phyloP scores from a whole-genome alignment of 2,329 filamentous ascomycete species.

The Neoascochyta sp. region DNA sequence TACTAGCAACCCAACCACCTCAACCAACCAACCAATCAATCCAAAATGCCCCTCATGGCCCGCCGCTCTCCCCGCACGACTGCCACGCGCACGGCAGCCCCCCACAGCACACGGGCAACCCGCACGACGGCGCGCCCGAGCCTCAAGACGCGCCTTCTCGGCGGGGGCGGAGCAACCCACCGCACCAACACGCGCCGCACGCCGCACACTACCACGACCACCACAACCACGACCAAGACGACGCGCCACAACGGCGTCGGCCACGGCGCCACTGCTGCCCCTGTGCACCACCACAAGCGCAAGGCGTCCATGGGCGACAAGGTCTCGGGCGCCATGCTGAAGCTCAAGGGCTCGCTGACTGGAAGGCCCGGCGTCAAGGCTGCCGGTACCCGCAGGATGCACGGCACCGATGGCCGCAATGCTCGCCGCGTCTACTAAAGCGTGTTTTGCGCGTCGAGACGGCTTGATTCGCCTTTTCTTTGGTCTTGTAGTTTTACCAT shows the following conservation, averaged over 20 bases:
- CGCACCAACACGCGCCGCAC: slow-evolving; percentile 38
- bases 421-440: slow-evolving; percentile 28
- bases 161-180: slow-evolving; percentile 39
- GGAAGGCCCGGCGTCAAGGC: slow-evolving; percentile 69
- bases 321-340: slow-evolving; percentile 70
- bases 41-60: slow-evolving; percentile 30
- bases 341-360: slow-evolving; percentile 67
- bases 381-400: slow-evolving; percentile 69
- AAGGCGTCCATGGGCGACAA: slow-evolving; percentile 71
- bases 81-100: slow-evolving; percentile 17
- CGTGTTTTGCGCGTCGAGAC: not conserved
- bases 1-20: slow-evolving; percentile 3
- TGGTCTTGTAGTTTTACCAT: slow-evolving; percentile 1
- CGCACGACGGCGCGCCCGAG: slow-evolving; percentile 45
- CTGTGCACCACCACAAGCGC: slow-evolving; percentile 60
- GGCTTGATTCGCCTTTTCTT: slow-evolving; percentile 2
- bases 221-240: slow-evolving; percentile 43
- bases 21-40: slow-evolving; percentile 5
- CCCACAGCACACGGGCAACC: slow-evolving; percentile 30
- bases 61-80: slow-evolving; percentile 19
- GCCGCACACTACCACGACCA: slow-evolving; percentile 38
- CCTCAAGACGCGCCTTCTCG: slow-evolving; percentile 54
- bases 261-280: slow-evolving; percentile 21
- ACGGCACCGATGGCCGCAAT: slow-evolving; percentile 67
- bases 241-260: slow-evolving; percentile 32